phyloP scores from a whole-genome alignment of 352 stramenopile species.

The Pythium folliculosum region DNA sequence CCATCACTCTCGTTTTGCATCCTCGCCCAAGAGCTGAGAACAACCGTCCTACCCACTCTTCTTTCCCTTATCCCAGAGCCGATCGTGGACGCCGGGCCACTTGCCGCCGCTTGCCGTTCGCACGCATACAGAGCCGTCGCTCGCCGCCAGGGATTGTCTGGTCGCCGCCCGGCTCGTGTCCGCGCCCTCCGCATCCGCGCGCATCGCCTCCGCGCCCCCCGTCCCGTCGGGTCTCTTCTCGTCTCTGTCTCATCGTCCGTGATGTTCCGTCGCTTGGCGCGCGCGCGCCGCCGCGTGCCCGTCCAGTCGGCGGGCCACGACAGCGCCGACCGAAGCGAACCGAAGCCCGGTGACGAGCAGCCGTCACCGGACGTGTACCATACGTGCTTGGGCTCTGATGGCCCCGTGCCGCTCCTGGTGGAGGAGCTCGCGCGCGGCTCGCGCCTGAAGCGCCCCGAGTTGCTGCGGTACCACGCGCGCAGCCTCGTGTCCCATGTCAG shows the following conservation, averaged over 20 bases:
- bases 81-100: no score
- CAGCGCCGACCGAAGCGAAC: conserved; percentile 37
- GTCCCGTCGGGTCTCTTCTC: not conserved
- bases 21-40: not conserved
- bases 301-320: conserved; percentile 61
- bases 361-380: conserved; percentile 50
- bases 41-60: not conserved
- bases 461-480: conserved; percentile 20
- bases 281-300: conserved; percentile 58
- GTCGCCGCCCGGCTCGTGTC: conserved; percentile 11
- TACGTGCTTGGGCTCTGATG: conserved; percentile 28
- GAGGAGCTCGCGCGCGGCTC: conserved; percentile 19
- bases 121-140: not conserved
- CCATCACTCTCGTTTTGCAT: conserved; percentile 8
- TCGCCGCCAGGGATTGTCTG: conserved; percentile 23
- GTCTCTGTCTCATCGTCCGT: not conserved
- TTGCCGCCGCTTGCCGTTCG: not conserved
- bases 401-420: conserved; percentile 24
- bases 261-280: conserved; percentile 68
- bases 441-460: conserved; percentile 17
- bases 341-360: conserved; percentile 23
- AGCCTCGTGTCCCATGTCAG: conserved; percentile 27
- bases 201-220: not conserved
- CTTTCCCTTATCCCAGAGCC: not conserved
- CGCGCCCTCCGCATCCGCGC: not conserved